phyloP scores from a whole-genome alignment of 805 yeast species.

The Myxozyma sirexii region DNA sequence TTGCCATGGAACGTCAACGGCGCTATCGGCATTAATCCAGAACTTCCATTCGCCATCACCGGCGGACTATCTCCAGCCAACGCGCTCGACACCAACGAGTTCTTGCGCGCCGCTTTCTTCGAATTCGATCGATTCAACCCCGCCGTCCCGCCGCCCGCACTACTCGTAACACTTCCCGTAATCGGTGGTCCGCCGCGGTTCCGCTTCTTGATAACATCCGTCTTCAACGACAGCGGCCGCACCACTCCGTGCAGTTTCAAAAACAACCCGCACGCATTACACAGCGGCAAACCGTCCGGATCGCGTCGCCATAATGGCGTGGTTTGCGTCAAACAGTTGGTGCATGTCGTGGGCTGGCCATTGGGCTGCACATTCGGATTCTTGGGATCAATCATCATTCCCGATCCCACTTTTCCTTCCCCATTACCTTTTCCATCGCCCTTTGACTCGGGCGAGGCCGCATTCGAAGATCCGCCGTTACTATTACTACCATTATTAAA shows the following conservation, averaged over 20 bases:
- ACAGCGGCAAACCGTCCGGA: constrained; percentile 87
- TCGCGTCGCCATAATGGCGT: constrained; percentile 96
- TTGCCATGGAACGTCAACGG: neutral
- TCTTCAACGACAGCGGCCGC: constrained; percentile 84
- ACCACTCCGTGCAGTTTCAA: constrained; percentile 93
- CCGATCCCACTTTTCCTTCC: neutral
- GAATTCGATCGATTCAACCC: constrained; percentile 19
- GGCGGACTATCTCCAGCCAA: constrained; percentile 10
- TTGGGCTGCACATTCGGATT: constrained; percentile 21
- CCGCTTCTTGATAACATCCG: constrained; percentile 90
- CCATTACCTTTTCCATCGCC: neutral
- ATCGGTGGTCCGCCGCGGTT: constrained; percentile 57
- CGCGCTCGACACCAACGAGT: constrained; percentile 17
- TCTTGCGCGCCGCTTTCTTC: constrained; percentile 24
- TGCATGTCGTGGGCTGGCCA: constrained; percentile 34
- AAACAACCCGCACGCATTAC: constrained; percentile 96
- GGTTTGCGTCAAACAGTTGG: constrained; percentile 84
- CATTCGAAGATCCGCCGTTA: constrained; percentile 3
- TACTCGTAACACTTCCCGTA: constrained; percentile 8
- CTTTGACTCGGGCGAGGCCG: neutral
- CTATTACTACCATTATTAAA: too few relatives aligned
- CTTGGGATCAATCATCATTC: constrained; percentile 17
- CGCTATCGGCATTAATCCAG: constrained; percentile 2
- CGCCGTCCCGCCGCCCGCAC: constrained; percentile 1
- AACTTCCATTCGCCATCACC: neutral